Evolutionary conservation across 1,139 yeast genomes (phyloP), one percentile per base, ranked within the genome.

Genomic region (Pichia sp.): DNA sequence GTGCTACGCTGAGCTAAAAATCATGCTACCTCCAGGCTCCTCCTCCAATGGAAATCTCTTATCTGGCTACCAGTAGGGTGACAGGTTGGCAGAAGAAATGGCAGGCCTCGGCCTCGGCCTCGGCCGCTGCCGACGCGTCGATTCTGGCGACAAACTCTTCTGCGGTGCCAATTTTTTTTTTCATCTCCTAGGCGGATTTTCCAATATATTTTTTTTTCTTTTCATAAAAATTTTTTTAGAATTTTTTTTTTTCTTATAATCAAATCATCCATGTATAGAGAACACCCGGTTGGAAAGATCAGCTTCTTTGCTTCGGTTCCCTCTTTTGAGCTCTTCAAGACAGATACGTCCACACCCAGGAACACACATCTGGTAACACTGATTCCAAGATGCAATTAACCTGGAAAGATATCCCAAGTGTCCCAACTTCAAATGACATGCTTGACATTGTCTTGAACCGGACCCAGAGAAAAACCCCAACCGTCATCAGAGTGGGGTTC

Each of bases 381-480:
- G 26, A 23, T n/a, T 26, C 43, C 55, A 75, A 62, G 53, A 93
- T 93, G 98, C 98, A 93, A 77, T 84, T 93, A 65, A 86, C 97
- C 55, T 93, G 98, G 98, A 93, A 93, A 75, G 97, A 92, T 73
- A 93, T 93, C 68, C 96, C 98, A 44, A 85, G 95, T 52, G 96
- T 93, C 61, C 95, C 98, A 52, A 85, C 85, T 63, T 77, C 96
- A 68, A 89, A 87, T 72, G 98, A 93, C 68, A 80, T 92, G 80
- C 80, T 93, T 83, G 99, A 93, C 74, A 90, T 93, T 62, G 96
- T 95, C 61, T 86, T 93, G 64, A 93, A 93, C 79, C 81, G 97
- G 70, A 93, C 99, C 1, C 99, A 93, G 76, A 84, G 99, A 75
- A 93, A 93, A 75, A 93, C 99, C 3, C 99, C 99, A 51, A 93